phyloP scores from a whole-genome alignment of 768 basidiomycete genomes.

The Pholiota molesta region DNA sequence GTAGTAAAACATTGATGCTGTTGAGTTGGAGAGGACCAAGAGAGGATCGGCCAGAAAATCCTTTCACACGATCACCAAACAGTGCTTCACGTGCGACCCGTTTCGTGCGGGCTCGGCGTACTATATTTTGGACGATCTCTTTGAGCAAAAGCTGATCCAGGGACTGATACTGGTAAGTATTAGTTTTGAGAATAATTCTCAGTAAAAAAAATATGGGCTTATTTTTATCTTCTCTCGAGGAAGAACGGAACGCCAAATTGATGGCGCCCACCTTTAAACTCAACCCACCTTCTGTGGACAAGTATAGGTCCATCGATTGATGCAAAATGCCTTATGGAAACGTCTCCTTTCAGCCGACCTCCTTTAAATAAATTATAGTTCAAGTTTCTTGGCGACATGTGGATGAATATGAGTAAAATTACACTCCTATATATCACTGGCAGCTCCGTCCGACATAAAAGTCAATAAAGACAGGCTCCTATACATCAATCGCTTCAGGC shows the following conservation, averaged over 20 bases:
- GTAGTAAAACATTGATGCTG: not conserved
- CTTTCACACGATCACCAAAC: not conserved
- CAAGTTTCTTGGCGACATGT: not conserved
- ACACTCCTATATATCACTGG: not conserved
- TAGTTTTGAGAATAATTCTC: too few relatives aligned
- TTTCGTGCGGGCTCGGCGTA: not conserved
- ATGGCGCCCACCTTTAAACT: not conserved
- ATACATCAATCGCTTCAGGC: conserved; percentile 6
- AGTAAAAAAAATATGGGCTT: not conserved
- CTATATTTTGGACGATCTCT: not conserved
- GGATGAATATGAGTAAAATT: conserved; percentile 4
- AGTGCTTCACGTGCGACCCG: not conserved
- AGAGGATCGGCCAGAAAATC: not conserved
- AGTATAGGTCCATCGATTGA: not conserved
- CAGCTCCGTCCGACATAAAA: not conserved
- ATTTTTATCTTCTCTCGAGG: not conserved
- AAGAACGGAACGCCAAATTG: not conserved
- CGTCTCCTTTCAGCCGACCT: not conserved
- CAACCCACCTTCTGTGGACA: not conserved
- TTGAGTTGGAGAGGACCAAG: too few relatives aligned
- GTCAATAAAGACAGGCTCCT: not conserved
- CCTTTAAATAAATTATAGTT: not conserved
- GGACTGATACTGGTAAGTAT: not conserved
- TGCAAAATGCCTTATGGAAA: not conserved
- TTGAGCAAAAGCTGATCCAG: not conserved